Evolutionary conservation across 371 early-diverging fungal species (phyloP).

Genomic region (Mucor sp.): DNA sequence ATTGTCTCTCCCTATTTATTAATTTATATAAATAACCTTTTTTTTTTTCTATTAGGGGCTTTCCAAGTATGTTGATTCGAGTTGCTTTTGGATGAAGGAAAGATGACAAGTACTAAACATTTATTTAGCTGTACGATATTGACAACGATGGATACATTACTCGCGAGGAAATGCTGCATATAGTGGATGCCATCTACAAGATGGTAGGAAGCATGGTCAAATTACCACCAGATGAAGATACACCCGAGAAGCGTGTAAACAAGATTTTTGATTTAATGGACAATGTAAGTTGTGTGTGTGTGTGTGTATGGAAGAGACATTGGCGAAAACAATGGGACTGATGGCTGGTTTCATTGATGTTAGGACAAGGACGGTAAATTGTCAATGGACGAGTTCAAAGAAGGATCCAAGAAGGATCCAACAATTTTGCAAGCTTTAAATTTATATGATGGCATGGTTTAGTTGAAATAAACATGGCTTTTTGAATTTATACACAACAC

Average conservation of each 20-base stretch:
- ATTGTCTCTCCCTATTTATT: neutral
- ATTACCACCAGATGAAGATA: constrained; percentile 88
- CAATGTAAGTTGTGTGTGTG: constrained; percentile 40
- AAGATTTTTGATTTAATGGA: constrained; percentile 94
- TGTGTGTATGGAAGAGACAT: neutral
- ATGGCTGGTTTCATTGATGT: neutral
- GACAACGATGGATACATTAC: constrained; percentile 90
- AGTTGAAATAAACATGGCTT: constrained; percentile 16
- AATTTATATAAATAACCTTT: constrained; percentile 8
- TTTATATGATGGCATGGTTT: constrained; percentile 86
- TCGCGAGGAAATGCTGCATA: constrained; percentile 84
- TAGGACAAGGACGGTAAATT: constrained; percentile 78
- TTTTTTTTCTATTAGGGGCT: constrained; percentile 41
- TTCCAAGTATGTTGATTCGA: constrained; percentile 29
- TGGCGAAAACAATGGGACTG: neutral
- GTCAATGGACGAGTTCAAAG: constrained; percentile 85
- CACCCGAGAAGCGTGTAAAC: constrained; percentile 90
- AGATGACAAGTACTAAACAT: neutral
- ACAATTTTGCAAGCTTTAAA: constrained; percentile 87
- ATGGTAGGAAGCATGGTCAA: constrained; percentile 93
- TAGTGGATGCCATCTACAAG: constrained; percentile 92
- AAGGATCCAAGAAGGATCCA: constrained; percentile 88
- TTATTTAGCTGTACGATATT: constrained; percentile 82
- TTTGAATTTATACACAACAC: neutral
- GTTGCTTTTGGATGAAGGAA: neutral